Evolutionary conservation across 495 filamentous ascomycete genomes (phyloP).

Genomic region (Lepidopterella palustris): DNA sequence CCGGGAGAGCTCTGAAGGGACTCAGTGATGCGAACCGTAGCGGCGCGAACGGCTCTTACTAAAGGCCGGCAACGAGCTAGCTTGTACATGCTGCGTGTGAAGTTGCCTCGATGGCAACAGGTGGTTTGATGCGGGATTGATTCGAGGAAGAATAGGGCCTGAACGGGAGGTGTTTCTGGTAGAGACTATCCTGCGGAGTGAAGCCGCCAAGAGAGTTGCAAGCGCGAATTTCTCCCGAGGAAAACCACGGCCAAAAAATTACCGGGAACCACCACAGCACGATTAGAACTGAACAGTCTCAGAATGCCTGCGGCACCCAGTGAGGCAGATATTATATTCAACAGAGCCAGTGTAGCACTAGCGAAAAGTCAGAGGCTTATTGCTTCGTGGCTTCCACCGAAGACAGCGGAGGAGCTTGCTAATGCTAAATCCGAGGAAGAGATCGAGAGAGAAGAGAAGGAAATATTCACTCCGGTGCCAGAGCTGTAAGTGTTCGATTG

Average conservation of each 20-base stretch:
- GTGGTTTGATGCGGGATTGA: neutral
- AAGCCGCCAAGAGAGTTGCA: neutral
- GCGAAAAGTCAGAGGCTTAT: conserved; percentile 42
- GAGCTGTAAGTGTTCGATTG: conserved; percentile 31
- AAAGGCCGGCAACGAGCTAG: conserved; percentile 62
- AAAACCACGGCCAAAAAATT: neutral
- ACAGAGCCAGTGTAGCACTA: conserved; percentile 40
- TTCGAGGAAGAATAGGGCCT: conserved; percentile 23
- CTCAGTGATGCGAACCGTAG: conserved; percentile 46
- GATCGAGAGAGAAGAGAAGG: conserved; percentile 35
- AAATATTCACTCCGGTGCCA: conserved; percentile 38
- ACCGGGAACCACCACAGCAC: conserved; percentile 1
- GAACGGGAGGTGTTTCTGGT: conserved; percentile 13
- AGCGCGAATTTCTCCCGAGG: neutral
- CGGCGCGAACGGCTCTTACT: conserved; percentile 58
- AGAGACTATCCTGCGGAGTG: neutral
- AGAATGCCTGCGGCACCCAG: conserved; percentile 23
- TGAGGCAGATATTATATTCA: conserved; percentile 43
- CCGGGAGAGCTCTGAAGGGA: conserved; percentile 16
- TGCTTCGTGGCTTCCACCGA: conserved; percentile 46
- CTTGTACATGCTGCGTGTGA: conserved; percentile 72
- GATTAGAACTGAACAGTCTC: neutral
- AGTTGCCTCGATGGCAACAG: neutral
- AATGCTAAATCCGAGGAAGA: conserved; percentile 30
- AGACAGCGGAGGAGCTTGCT: conserved; percentile 40